Evolutionary conservation across 2,329 filamentous ascomycete species (phyloP), one percentile per base, ranked within the genome.

Genomic region (Phaeosphaeria sp.): DNA sequence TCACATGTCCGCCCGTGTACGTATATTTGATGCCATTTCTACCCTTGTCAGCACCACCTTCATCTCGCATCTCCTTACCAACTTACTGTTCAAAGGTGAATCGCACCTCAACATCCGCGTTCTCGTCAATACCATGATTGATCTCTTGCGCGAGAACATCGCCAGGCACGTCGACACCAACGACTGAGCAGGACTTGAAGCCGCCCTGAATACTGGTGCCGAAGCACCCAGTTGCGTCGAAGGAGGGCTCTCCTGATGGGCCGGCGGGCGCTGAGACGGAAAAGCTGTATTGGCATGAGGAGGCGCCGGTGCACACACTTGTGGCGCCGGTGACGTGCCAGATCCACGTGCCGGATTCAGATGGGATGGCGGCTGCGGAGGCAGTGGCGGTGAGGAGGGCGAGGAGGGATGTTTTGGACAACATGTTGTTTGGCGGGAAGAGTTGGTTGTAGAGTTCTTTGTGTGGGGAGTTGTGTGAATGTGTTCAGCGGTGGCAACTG

Each of bases 241-340:
- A 69, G 11, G 62, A 23, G 9, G 66, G 62, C 33, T 67, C 55
- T 10, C 47, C 53, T 13, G 42, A 43, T 3, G 60, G 63, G 6
- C 68, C 66, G 1, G 30, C 15, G 1, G 60, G 49, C 0, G 56
- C 60, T 17, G 63, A 56, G 3, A 69, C 56, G 42, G 59, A 63
- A 42, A 68, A 65, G 42, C 46, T 56, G 53, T 69, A 69, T 47
- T 59, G 55, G 50, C 68, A 71, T 2, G 61, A 63, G 18, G 66
- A 61, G 27, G 65, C 64, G 13, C 30, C 30, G 25, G 53, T 64
- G 55, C 66, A 69, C 42, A 55, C 59, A 47, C 62, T 68, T 39
- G 57, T 63, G 56, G 64, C 66, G 46, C 49, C 46, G 13, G 54
- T 50, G 23, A 71, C 52, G 11, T 46, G n/a, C 64, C 68, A 71